Percentiles rank a stretch among this genome's conserved stretches.
These are phyloP conservation scores for Thielaviopsis euricoi DNA, from an alignment of 2,329 filamentous ascomycete genomes.

Conservation along the genomic window DNA sequence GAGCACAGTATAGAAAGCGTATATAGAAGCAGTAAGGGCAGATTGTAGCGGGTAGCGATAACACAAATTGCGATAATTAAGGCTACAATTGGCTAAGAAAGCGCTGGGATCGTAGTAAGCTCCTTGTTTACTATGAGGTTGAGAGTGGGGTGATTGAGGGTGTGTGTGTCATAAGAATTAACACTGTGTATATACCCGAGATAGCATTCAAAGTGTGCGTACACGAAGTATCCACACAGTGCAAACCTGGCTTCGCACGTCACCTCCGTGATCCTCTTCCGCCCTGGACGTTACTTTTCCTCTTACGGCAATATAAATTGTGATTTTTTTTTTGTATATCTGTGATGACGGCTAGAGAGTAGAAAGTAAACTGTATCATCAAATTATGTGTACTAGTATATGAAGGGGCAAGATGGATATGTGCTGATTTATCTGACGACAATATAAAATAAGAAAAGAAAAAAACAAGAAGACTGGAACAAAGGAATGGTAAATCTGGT, in stretches of 20 bases:
- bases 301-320: neutral
- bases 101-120: neutral
- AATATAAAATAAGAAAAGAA: neutral
- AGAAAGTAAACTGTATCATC: neutral
- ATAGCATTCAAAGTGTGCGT: no score
- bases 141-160: conserved; percentile 10
- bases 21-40: neutral
- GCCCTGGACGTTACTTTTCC: neutral
- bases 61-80: no score
- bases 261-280: neutral
- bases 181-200: neutral
- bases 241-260: neutral
- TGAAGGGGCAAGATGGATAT: neutral
- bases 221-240: neutral
- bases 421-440: neutral
- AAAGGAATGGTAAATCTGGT: neutral
- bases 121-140: conserved; percentile 3
- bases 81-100: neutral
- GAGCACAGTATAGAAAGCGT: neutral
- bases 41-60: neutral
- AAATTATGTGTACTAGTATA: neutral
- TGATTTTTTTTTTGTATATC: neutral
- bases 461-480: neutral
- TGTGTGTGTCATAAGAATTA: neutral
- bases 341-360: neutral